phyloP scores from a whole-genome alignment of 495 filamentous ascomycete genomes.

The Tuber melanosporum region DNA sequence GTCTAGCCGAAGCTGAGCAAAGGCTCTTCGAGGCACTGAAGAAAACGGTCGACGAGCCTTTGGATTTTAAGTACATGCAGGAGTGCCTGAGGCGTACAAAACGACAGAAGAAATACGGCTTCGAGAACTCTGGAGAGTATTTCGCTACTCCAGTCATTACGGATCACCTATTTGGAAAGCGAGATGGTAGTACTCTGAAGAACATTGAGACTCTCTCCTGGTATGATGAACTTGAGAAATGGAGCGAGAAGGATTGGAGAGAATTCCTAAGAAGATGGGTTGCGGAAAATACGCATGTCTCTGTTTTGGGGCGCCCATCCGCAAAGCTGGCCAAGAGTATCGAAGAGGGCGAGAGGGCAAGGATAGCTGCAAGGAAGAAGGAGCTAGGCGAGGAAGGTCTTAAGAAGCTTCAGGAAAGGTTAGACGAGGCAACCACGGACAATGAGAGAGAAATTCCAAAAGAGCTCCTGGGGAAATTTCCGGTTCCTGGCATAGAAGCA shows the following conservation, averaged over 20 bases:
- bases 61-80: conserved; percentile 82
- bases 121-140: conserved; percentile 66
- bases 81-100: conserved; percentile 76
- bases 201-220: conserved; percentile 60
- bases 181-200: conserved; percentile 70
- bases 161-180: conserved; percentile 83
- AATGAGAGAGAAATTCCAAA: conserved; percentile 76
- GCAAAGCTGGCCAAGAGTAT: conserved; percentile 42
- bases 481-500: conserved; percentile 73
- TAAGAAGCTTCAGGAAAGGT: conserved; percentile 61
- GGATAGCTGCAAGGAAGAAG: conserved; percentile 54
- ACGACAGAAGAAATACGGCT: conserved; percentile 69
- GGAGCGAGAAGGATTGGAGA: conserved; percentile 79
- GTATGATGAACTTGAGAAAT: conserved; percentile 69
- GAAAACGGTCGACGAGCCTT: conserved; percentile 66
- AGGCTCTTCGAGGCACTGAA: conserved; percentile 77
- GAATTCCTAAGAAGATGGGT: conserved; percentile 76
- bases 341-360: conserved; percentile 54
- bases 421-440: conserved; percentile 70
- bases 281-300: conserved; percentile 74
- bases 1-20: conserved; percentile 73
- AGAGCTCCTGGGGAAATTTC: conserved; percentile 68
- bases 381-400: conserved; percentile 60
- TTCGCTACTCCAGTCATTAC: conserved; percentile 77
- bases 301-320: conserved; percentile 80